Conservation (phyloP, 129 eudicot genomes). For the Lactuca sativa region DNA sequence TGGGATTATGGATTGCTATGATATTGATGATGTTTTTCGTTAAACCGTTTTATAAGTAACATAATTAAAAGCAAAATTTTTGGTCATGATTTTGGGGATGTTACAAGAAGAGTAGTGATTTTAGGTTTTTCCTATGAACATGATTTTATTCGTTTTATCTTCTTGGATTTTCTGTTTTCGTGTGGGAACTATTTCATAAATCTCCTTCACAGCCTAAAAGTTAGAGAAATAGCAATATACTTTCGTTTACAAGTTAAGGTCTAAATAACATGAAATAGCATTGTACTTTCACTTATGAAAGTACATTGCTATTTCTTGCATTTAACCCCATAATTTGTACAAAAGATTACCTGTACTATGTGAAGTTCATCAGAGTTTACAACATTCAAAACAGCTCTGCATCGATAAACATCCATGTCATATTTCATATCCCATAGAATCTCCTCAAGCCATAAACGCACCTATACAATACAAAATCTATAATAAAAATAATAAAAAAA, state of each 20-base stretch:
- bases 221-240: neutral
- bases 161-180: conserved; percentile 71
- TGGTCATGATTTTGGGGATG: no score
- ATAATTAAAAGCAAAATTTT: no score
- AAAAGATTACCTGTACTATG: conserved; percentile 67
- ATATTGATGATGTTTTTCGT: no score
- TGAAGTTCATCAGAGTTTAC: conserved; percentile 74
- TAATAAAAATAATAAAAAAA: neutral
- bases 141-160: conserved; percentile 60
- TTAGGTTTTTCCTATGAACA: conserved; percentile 66
- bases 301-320: no score
- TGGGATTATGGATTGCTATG: no score
- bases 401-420: conserved; percentile 87
- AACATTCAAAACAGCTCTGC: conserved; percentile 88
- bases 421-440: conserved; percentile 91
- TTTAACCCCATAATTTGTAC: neutral
- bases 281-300: no score
- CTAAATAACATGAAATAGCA: no score
- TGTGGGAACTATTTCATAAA: conserved; percentile 83
- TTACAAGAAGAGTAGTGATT: conserved; percentile 2
- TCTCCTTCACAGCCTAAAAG: conserved; percentile 85
- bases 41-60: no score
- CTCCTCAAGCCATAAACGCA: conserved; percentile 86
- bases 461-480: conserved; percentile 34
- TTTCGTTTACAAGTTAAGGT: no score